Evolutionary conservation across 768 basidiomycete genomes (phyloP).

Genomic region (Mycena venus): DNA sequence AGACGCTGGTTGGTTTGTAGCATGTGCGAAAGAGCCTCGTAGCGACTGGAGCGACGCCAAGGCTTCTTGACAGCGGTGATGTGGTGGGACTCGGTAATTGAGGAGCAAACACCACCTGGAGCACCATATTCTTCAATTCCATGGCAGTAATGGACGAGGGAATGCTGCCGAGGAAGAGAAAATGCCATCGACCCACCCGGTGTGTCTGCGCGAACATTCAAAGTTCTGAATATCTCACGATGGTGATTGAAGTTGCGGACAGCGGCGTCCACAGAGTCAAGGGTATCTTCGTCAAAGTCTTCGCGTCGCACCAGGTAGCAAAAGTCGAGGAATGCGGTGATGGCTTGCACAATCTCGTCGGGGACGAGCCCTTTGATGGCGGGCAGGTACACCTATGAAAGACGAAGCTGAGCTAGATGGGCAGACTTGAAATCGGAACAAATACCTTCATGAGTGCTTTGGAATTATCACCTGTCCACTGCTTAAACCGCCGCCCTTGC

Average conservation of each 20-base stretch:
- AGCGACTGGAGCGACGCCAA: no score
- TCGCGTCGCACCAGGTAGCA: constrained; percentile 38
- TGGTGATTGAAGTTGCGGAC: neutral
- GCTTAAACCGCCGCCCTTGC: constrained; percentile 35
- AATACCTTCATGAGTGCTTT: constrained; percentile 46
- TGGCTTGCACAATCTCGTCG: constrained; percentile 23
- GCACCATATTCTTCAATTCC: constrained; percentile 37
- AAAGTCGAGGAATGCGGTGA: constrained; percentile 39
- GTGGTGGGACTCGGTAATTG: constrained; percentile 42
- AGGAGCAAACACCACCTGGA: constrained; percentile 29
- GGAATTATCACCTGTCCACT: constrained; percentile 46
- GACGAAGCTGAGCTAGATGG: no score
- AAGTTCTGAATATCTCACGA: constrained; percentile 1
- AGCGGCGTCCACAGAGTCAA: neutral
- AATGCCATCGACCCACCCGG: neutral
- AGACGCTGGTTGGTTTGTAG: no score
- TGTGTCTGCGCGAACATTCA: constrained; percentile 12
- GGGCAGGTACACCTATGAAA: constrained; percentile 36
- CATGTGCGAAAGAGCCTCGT: no score
- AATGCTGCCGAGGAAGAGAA: constrained; percentile 43
- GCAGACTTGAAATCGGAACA: no score
- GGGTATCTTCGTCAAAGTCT: constrained; percentile 14
- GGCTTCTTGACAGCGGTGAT: constrained; percentile 40
- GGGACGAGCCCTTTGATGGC: constrained; percentile 37
- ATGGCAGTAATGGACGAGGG: constrained; percentile 36